phyloP scores from a whole-genome alignment of 2,329 filamentous ascomycete genomes.

The Ramularia endophylla region DNA sequence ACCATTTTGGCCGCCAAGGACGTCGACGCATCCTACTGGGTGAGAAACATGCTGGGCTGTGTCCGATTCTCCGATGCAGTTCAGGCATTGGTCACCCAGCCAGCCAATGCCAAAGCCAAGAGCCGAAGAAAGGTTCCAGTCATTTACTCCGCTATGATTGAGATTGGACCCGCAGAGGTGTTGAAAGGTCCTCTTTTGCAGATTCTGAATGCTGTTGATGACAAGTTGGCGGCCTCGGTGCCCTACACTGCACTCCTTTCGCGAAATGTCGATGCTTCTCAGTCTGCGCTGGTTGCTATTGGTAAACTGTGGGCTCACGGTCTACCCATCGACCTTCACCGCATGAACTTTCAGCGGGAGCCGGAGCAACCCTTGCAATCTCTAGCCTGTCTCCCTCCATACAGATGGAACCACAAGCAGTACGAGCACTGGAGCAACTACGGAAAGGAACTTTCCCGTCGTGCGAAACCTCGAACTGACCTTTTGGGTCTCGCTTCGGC shows the following conservation, averaged over 20 bases:
- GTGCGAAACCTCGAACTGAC: constrained; percentile 25
- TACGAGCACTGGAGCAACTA: constrained; percentile 9
- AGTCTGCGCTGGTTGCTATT: background rate
- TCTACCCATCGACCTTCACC: background rate
- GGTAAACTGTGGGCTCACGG: constrained; percentile 1
- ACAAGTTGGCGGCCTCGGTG: background rate
- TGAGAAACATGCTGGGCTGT: constrained; percentile 4
- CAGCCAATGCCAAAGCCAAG: background rate
- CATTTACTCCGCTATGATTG: constrained; percentile 4
- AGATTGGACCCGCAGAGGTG: constrained; percentile 11
- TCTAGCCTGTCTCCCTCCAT: constrained; percentile 4
- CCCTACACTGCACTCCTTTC: background rate
- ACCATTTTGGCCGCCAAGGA: background rate
- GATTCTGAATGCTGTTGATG: constrained; percentile 3
- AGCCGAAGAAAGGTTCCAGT: background rate
- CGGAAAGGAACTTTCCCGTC: constrained; percentile 6
- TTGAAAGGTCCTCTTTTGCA: constrained; percentile 11
- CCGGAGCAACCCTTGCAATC: background rate
- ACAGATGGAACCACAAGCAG: constrained; percentile 11
- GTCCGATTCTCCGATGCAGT: constrained; percentile 7
- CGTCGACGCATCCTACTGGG: constrained; percentile 3
- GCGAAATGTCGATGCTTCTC: background rate
- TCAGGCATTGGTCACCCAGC: background rate
- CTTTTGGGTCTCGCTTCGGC: constrained; percentile 23
- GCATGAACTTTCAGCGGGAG: background rate